Evolutionary conservation across 805 yeast species (phyloP), one percentile per base, ranked within the genome.

Genomic region (Wickerhamiella cacticola): DNA sequence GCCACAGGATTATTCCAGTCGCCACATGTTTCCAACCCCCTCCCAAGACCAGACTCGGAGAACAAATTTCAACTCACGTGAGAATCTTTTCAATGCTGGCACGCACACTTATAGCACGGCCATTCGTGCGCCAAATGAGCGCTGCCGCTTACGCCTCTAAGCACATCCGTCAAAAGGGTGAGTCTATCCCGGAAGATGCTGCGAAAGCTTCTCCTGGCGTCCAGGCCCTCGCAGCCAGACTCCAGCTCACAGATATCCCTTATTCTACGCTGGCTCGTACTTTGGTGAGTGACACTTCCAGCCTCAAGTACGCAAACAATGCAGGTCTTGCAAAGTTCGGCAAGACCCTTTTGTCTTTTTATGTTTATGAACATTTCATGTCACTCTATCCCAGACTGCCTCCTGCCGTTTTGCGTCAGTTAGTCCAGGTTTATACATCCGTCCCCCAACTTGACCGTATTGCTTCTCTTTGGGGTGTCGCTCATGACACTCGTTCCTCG

Each of bases 331-430:
- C 82, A 50, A 74, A 77, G n/a, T 79, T 89, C 59, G 98, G 98
- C 45, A 77, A 79, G 58, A 78, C 79, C 51, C 67, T 92, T 43
- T 67, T 92, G 51, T 75, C 80, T 10, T 85, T 79, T 63, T 81
- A 84, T 58, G 81, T 79, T 3, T 72, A 82, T 18, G 94, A 86
- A 63, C 68, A 82, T 56, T 68, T 89, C 50, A 67, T 86, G 56
- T 65, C 79, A 45, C 77, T 74, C 54, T 87, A 87, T 63, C 99
- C 99, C 47, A 76, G 99, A 62, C 71, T 92, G 45, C 98, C 99
- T 15, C 73, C 81, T 52, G 74, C 78, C 7, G 80, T 88, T 23
- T 73, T 86, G 49, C 76, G 79, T 56, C 77, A 79, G 5, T 84
- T 94, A 0, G 79, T 82, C 7, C 80, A 83, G 55, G 74, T 92